Base-by-base conservation (phyloP, 495 filamentous ascomycete species). In the Talaromyces trachyspermus region DNA sequence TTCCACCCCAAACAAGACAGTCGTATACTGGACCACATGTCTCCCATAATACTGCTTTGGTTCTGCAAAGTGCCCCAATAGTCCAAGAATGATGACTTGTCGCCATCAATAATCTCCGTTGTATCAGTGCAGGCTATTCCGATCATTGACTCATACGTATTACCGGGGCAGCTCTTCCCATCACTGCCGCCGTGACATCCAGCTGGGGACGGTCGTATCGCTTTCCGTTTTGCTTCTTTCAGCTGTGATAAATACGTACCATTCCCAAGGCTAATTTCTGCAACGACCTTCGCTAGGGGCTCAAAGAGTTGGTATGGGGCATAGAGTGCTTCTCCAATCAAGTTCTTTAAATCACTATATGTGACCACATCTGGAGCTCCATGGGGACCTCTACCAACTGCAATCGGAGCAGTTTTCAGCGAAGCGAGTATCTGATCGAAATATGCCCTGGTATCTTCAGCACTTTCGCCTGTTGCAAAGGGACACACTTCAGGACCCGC, bases 401-500 rank as follows among this genome's bases (percentile, higher is more conserved):
- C 44, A 24, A 46, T 35, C 4, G 44, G 44, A 8, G 24, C 23
- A 1, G 17, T 23, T 25, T 46, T 46, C 4, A 46, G 17, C 10
- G 18, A 22, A n/a, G n/a, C 6, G 2, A 46, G 44, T 15, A 46
- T 15, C 4, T 20, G 12, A 9, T 32, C 30, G 5, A 46, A 36
- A 2, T 33, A 22, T 2, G 15, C 2, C 22, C 37, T 24, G n/a
- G 37, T 11, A 12, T 46, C 44, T 10, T 10, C 14, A 12, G 32
- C 10, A 3, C 29, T 22, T 9, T 19, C 19, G 4, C 44, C 17
- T 3, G 49, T 50, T 22, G 55, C 54, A 18, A 64, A 46, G 2
- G 50, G 42, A 48, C 69, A 74, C 0, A 22, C 41, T 4, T 49
- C 15, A 14, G 46, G 46, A 2, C 64, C 62, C 12, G 57, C 72